These are phyloP conservation scores for Aspergillus neoniger DNA, from an alignment of 2,329 filamentous ascomycete species.

Conservation along the genomic window DNA sequence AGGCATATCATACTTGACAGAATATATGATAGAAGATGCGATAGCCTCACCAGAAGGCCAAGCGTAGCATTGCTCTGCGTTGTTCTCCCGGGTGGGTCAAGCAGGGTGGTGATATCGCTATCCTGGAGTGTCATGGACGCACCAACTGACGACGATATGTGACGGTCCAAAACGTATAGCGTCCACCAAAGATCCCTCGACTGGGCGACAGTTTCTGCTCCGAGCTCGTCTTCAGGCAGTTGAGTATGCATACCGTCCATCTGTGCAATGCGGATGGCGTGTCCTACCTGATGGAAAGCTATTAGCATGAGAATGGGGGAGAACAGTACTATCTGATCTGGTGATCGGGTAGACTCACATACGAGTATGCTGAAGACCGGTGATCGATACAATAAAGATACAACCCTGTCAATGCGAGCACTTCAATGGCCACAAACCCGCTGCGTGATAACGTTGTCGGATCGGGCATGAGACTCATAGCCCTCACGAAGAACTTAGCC, in stretches of 20 bases:
- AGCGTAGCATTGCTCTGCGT: constrained; percentile 34
- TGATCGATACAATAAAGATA: constrained; percentile 45
- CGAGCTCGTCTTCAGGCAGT: constrained; percentile 41
- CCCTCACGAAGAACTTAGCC: constrained; percentile 23
- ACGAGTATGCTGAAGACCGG: constrained; percentile 33
- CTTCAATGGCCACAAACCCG: constrained; percentile 33
- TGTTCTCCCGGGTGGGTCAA: constrained; percentile 28
- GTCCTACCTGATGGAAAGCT: constrained; percentile 33
- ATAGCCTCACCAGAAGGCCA: constrained; percentile 41
- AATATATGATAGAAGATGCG: constrained; percentile 40
- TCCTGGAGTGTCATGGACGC: constrained; percentile 44
- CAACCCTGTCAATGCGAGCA: constrained; percentile 39
- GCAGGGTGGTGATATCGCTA: constrained; percentile 41
- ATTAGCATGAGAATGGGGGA: not conserved
- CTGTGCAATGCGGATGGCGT: constrained; percentile 46
- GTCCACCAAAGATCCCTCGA: constrained; percentile 48
- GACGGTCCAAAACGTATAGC: constrained; percentile 44
- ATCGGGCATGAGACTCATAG: constrained; percentile 35
- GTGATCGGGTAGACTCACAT: constrained; percentile 27
- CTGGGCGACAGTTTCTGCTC: constrained; percentile 30
- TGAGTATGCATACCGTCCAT: constrained; percentile 47
- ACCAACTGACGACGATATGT: constrained; percentile 45
- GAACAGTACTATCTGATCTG: not conserved
- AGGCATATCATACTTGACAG: constrained; percentile 33
- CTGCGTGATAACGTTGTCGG: too few relatives aligned